phyloP scores from a whole-genome alignment of 169 alveolate species.

The Cryptosporidium canis region DNA sequence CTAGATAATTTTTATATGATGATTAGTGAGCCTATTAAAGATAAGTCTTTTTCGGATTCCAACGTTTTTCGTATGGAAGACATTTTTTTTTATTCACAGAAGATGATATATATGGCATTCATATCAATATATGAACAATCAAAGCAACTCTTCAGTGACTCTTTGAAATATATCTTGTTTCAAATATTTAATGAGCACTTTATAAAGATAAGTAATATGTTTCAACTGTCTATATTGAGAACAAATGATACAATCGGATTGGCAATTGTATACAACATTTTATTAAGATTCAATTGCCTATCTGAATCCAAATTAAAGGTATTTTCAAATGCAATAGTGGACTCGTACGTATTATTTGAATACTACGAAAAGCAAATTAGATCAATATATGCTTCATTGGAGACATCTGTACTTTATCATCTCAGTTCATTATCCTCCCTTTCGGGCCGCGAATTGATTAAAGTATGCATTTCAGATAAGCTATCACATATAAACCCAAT shows the following conservation, averaged over 20 bases:
- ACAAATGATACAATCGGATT: constrained; percentile 34
- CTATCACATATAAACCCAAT: not conserved
- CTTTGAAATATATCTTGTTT: not conserved
- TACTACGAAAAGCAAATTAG: not conserved
- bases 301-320: constrained; percentile 3
- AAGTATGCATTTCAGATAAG: not conserved
- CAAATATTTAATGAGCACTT: constrained; percentile 1
- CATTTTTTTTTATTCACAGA: constrained; percentile 18
- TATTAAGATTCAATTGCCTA: not conserved
- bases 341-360: not conserved
- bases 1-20: constrained; percentile 16
- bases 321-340: not conserved
- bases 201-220: not conserved
- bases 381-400: constrained; percentile 2
- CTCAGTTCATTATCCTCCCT: not conserved
- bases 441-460: not conserved
- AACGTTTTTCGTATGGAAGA: constrained; percentile 1
- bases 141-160: not conserved
- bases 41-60: not conserved
- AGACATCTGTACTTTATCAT: not conserved
- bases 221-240: not conserved
- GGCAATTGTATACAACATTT: not conserved
- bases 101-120: constrained; percentile 26
- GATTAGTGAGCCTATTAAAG: not conserved
- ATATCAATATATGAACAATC: constrained; percentile 7